phyloP scores from a whole-genome alignment of 495 filamentous ascomycete species.

The Durotheca rogersii region DNA sequence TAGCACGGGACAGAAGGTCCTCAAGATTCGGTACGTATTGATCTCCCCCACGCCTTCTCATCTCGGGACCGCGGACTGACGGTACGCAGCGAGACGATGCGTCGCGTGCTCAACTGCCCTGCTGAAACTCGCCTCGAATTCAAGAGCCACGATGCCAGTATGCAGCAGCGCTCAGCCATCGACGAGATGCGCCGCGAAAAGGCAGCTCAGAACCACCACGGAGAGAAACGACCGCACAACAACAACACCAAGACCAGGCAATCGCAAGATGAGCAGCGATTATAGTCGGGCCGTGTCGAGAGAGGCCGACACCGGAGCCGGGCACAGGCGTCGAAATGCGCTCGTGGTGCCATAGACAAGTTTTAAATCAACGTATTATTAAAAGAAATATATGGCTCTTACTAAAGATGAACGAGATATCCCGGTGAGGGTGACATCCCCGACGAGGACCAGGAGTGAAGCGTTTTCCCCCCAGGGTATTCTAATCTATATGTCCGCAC shows the following conservation, averaged over 20 bases:
- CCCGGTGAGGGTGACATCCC: conserved; percentile 25
- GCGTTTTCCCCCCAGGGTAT: conserved; percentile 8
- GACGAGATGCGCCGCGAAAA: conserved; percentile 83
- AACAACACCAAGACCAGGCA: conserved; percentile 32
- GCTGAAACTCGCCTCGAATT: conserved; percentile 87
- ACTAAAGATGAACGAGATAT: conserved; percentile 1
- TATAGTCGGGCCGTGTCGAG: conserved; percentile 14
- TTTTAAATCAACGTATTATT: conserved; percentile 14
- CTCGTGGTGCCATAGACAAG: conserved; percentile 11
- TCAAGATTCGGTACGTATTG: conserved; percentile 89
- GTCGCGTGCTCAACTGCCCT: conserved; percentile 80
- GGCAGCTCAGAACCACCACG: conserved; percentile 49
- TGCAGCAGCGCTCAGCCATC: conserved; percentile 76
- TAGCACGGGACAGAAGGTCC: conserved; percentile 85
- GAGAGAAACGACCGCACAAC: conserved; percentile 43
- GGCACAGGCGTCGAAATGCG: neutral
- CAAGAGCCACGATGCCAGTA: conserved; percentile 86
- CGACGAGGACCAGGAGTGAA: conserved; percentile 3
- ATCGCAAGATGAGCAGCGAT: conserved; percentile 35
- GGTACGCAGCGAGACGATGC: conserved; percentile 77
- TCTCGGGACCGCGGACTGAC: conserved; percentile 9
- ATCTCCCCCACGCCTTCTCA: neutral
- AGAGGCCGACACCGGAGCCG: too few species aligned
- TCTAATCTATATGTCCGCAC: too few species aligned
- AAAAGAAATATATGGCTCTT: conserved; percentile 13